phyloP scores from a whole-genome alignment of 2,329 filamentous ascomycete species.

The Epichloe sp. region DNA sequence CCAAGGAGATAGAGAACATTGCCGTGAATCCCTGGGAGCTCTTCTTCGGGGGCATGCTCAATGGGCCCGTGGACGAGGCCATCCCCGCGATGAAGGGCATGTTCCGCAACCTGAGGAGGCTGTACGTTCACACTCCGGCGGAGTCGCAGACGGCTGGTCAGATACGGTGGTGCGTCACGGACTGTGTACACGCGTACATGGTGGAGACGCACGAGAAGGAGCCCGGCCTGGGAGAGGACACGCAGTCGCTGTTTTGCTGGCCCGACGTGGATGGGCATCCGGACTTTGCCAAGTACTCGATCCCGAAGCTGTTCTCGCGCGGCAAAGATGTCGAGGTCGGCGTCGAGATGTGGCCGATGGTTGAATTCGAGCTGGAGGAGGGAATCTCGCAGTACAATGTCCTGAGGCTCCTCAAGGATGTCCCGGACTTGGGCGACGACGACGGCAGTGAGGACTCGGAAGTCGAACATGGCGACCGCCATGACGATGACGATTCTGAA shows the following conservation, averaged over 20 bases:
- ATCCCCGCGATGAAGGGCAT: not conserved
- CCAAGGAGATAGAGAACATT: constrained; percentile 17
- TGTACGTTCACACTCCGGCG: constrained; percentile 11
- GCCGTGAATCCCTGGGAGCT: constrained; percentile 10
- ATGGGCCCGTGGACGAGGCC: constrained; percentile 1
- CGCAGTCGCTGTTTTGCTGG: constrained; percentile 18
- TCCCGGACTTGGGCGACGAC: constrained; percentile 1
- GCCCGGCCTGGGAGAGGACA: constrained; percentile 13
- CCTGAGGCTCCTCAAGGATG: constrained; percentile 6
- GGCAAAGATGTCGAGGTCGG: constrained; percentile 2
- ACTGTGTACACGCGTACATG: constrained; percentile 15
- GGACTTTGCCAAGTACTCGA: constrained; percentile 16
- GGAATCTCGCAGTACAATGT: constrained; percentile 10
- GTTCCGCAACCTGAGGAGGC: constrained; percentile 14
- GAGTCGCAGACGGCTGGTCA: not conserved
- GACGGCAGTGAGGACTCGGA: constrained; percentile 1
- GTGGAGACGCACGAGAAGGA: constrained; percentile 15
- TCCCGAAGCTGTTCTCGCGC: constrained; percentile 7
- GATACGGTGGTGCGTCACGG: constrained; percentile 20
- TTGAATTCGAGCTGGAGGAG: constrained; percentile 14
- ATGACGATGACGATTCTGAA: constrained; percentile 8
- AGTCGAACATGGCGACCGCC: constrained; percentile 4
- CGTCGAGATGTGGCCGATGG: constrained; percentile 17
- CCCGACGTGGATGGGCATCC: constrained; percentile 18
- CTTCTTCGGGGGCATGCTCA: not conserved